A percentile compares a stretch with the other conserved stretches of the same genome.
phyloP scores from a whole-genome alignment of 2,329 filamentous ascomycete genomes.

The Colletotrichum siamense region DNA sequence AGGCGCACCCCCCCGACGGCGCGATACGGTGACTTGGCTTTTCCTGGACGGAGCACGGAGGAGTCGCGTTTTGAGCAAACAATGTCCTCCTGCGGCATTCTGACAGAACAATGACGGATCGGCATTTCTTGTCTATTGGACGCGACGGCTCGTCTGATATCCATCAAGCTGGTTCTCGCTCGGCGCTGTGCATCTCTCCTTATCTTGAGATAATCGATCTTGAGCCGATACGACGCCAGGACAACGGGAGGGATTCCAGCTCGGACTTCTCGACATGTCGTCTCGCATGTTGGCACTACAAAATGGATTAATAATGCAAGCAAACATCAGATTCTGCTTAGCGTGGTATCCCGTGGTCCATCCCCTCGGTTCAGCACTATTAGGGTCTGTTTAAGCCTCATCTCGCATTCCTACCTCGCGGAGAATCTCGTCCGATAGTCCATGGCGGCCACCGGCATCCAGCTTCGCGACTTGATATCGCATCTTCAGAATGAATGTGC shows the following conservation, averaged over 20 bases:
- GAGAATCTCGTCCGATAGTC: constrained; percentile 13
- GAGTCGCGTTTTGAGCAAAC: background rate
- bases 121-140: background rate
- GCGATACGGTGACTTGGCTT: background rate
- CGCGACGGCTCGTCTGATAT: background rate
- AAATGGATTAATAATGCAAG: background rate
- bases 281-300: background rate
- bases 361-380: constrained; percentile 7
- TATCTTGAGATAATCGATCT: background rate
- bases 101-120: constrained; percentile 14
- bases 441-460: background rate
- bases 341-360: background rate
- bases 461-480: background rate
- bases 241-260: background rate
- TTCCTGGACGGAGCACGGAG: background rate
- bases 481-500: background rate
- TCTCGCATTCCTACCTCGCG: background rate
- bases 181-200: background rate
- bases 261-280: background rate
- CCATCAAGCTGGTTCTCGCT: background rate
- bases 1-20: background rate
- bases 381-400: constrained; percentile 8
- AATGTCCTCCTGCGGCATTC: background rate
- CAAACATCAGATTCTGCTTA: background rate
- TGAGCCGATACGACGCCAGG: background rate